Evolutionary conservation across 169 alveolate genomes (phyloP).

Genomic region (Miamiensis avidus): DNA sequence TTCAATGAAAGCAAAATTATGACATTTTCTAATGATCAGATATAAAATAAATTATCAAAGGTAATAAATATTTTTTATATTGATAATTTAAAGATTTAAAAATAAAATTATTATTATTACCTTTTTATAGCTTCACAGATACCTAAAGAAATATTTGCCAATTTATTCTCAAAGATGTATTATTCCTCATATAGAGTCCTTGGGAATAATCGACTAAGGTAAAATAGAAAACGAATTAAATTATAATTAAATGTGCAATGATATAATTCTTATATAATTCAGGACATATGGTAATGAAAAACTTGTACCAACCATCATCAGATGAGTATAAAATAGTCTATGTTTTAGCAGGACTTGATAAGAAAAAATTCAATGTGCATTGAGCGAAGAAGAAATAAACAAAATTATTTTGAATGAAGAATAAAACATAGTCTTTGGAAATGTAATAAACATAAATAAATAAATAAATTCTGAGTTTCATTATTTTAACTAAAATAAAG

Average conservation of each 20-base stretch:
- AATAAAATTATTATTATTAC: neutral
- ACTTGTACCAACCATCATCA: neutral
- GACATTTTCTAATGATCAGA: constrained; percentile 3
- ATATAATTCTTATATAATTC: neutral
- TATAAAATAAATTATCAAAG: constrained; percentile 16
- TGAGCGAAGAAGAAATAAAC: neutral
- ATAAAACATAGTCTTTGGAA: constrained; percentile 9
- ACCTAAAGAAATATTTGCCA: constrained; percentile 10
- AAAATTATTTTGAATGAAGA: constrained; percentile 12
- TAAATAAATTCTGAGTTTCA: neutral
- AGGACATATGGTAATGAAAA: constrained; percentile 17
- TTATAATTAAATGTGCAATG: too few relatives aligned
- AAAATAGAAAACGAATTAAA: neutral
- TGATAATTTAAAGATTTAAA: neutral
- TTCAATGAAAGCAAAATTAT: constrained; percentile 2
- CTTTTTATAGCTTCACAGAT: constrained; percentile 16
- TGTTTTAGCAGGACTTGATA: constrained; percentile 7
- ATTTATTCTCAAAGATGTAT: constrained; percentile 10
- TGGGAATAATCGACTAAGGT: neutral
- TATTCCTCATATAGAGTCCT: constrained; percentile 8
- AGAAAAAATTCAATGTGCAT: neutral
- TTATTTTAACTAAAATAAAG: neutral
- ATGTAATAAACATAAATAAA: neutral
- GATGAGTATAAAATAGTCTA: constrained; percentile 14
- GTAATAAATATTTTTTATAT: constrained; percentile 1